Base-by-base conservation (phyloP, 345 rosid genomes). In the Citrus sinensis region DNA sequence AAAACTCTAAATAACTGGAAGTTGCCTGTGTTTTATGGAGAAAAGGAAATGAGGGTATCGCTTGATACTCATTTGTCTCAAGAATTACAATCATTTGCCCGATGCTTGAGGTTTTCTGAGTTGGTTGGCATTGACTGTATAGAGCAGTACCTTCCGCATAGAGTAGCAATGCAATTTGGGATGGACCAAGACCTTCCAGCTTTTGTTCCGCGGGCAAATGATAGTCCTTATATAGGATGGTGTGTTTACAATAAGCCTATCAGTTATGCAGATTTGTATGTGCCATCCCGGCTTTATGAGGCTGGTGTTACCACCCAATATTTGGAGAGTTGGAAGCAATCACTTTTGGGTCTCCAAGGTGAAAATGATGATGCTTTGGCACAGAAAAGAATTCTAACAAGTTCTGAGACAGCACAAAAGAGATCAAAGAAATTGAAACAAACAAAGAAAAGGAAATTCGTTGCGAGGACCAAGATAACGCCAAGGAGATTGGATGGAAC, bases 241-340 rank as follows among this genome's bases (percentile, higher is more conserved):
- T 25, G 11, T 14, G 1, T 9, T 69, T 77, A 69, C 54, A 75
- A 1, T 17, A 82, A 35, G 49, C 78, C 76, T 11, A 14, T 71
- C 9, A 25, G 60, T 20, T 79, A 32, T 71, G 56, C 16, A 7
- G 42, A 79, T n/a, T 64, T 74, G 3, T 71, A 70, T 35, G 58
- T 82, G 39, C 84, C 85, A 10, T 68, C 80, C 5, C 22, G 76
- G 34, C 32, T 35, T n/a, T 71, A 72, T 35, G 80, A 67, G 74
- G 55, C 78, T 4, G 82, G 78, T 71, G 80, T 85, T 67, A 80
- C 87, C 8, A 51, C 32, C 6, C 54, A 70, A 13, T 85, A 85
- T 54, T 39, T 65, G 76, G 19, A 75, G 30, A 75, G 83, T 83
- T 85, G 85, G 85, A 78, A 76, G 30, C 29, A 59, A 54, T 65